Evolutionary conservation across 305 asterid genomes (phyloP).

Genomic region (Coffea humblotiana): DNA sequence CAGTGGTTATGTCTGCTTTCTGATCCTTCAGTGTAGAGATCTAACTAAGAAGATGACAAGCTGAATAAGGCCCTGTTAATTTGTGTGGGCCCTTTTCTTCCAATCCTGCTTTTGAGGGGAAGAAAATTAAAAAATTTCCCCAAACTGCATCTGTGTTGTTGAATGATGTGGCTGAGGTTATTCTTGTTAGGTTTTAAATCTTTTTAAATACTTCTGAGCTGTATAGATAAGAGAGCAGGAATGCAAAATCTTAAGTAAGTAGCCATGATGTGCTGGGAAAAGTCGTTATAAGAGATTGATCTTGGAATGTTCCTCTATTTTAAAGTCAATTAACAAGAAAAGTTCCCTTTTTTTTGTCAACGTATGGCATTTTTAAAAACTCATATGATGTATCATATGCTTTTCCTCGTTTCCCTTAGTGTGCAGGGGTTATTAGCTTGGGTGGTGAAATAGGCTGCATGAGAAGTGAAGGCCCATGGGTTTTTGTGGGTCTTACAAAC

Average conservation of each 20-base stretch:
- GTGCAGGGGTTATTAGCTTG: slow-evolving; percentile 60
- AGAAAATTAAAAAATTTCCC: background rate
- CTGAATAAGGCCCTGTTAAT: too few relatives aligned
- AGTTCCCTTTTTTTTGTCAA: background rate
- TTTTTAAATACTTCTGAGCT: background rate
- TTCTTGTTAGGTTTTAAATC: background rate
- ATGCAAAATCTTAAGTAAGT: background rate
- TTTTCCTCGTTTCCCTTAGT: slow-evolving; percentile 38
- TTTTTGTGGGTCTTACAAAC: slow-evolving; percentile 79
- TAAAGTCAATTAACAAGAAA: background rate
- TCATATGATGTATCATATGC: slow-evolving; percentile 19
- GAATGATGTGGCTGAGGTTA: background rate
- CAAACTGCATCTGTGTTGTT: background rate
- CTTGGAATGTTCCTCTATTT: background rate
- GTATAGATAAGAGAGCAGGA: background rate
- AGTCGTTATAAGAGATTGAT: background rate
- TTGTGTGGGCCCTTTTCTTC: background rate
- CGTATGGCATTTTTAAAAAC: background rate
- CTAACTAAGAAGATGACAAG: background rate
- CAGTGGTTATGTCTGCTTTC: background rate
- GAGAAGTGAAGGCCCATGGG: slow-evolving; percentile 97
- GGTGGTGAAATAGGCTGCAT: slow-evolving; percentile 80
- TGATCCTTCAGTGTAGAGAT: background rate
- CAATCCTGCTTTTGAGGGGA: background rate
- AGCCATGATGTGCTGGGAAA: background rate